phyloP scores from a whole-genome alignment of 331 rosid genomes.

The Phaseolus coccineus region DNA sequence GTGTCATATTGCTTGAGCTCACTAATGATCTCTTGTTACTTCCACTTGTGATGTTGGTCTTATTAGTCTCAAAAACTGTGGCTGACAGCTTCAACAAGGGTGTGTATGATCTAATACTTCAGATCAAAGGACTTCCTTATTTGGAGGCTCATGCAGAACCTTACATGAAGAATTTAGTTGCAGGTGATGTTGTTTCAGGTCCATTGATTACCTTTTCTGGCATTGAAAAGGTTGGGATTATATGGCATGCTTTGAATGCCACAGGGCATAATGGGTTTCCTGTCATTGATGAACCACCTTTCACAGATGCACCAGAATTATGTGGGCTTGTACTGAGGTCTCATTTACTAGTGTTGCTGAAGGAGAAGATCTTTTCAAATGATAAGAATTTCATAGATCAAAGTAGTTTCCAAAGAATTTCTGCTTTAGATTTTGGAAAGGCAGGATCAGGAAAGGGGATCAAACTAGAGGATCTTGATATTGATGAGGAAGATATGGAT shows the following conservation, averaged over 20 bases:
- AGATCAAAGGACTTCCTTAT: conserved; percentile 84
- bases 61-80: conserved; percentile 74
- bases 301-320: conserved; percentile 67
- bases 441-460: conserved; percentile 82
- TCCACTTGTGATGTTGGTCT: conserved; percentile 85
- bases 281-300: conserved; percentile 87
- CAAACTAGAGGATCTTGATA: conserved; percentile 71
- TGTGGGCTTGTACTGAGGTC: conserved; percentile 91
- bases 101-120: conserved; percentile 84
- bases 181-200: conserved; percentile 81
- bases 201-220: conserved; percentile 73
- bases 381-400: conserved; percentile 48
- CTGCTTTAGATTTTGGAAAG: conserved; percentile 76
- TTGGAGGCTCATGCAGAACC: conserved; percentile 95
- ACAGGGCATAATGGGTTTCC: conserved; percentile 91
- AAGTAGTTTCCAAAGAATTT: conserved; percentile 49
- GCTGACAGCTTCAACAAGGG: conserved; percentile 89
- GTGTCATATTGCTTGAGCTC: conserved; percentile 85
- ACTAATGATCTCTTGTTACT: conserved; percentile 83
- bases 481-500: conserved; percentile 77
- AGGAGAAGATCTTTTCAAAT: conserved; percentile 62
- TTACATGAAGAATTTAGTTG: conserved; percentile 74
- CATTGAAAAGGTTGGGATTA: conserved; percentile 70
- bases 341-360: conserved; percentile 78
- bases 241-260: conserved; percentile 56